Conservation (phyloP, 2,329 filamentous ascomycete species). For the Xylariaceae sp. region DNA sequence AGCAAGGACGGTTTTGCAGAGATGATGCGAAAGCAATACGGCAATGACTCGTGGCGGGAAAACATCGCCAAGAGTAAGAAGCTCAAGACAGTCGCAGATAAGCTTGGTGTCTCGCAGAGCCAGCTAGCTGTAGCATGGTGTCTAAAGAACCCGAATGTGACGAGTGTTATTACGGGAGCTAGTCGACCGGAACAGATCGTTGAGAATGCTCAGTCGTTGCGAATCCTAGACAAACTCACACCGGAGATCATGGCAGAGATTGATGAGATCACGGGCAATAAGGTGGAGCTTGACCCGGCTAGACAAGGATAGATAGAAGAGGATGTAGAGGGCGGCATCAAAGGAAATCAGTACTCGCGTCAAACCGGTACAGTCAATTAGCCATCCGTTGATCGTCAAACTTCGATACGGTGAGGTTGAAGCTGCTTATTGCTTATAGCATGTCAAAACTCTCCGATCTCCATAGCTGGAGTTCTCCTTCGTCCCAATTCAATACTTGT, state of each 20-base stretch:
- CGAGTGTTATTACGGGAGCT: constrained; percentile 49
- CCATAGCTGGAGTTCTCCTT: too few relatives aligned
- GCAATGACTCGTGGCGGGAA: constrained; percentile 52
- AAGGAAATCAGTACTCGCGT: too few relatives aligned
- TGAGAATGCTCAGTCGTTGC: constrained; percentile 44
- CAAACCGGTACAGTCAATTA: constrained; percentile 11
- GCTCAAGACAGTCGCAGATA: constrained; percentile 50
- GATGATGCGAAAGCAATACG: constrained; percentile 53
- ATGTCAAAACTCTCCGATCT: too few relatives aligned
- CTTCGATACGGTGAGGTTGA: too few relatives aligned
- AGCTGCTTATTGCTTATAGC: too few relatives aligned
- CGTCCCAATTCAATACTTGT: too few relatives aligned
- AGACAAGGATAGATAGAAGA: constrained; percentile 1
- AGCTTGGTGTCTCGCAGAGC: constrained; percentile 48
- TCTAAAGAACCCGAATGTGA: constrained; percentile 50
- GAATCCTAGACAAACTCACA: constrained; percentile 43
- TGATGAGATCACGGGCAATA: constrained; percentile 38
- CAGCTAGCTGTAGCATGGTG: constrained; percentile 51
- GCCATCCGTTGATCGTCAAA: too few relatives aligned
- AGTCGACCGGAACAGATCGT: constrained; percentile 47
- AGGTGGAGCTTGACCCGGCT: constrained; percentile 7
- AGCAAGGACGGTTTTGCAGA: constrained; percentile 58
- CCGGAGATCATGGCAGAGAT: constrained; percentile 48
- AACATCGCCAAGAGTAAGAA: constrained; percentile 41
- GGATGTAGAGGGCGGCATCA: too few relatives aligned